Percentiles rank a stretch among this genome's conserved stretches.
Evolutionary conservation across 1,284 basidiomycete genomes (phyloP).

Genomic region (Schizophyllum commune): DNA sequence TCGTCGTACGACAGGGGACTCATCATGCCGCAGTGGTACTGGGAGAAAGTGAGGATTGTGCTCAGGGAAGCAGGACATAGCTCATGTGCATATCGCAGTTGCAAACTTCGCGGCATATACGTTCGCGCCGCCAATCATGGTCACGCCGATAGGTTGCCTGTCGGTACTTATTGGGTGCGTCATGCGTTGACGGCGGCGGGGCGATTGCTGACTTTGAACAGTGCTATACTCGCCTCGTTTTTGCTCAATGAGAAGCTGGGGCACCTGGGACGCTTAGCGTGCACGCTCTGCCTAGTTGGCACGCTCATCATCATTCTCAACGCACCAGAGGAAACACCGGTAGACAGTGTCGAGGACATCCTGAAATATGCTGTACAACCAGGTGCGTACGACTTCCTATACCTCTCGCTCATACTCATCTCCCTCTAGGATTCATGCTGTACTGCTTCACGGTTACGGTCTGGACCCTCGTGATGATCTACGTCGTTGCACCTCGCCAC

Average conservation of each 20-base stretch:
- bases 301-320: conserved; percentile 95
- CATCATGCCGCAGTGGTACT: conserved; percentile 58
- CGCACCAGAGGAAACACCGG: conserved; percentile 92
- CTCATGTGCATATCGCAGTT: conserved; percentile 40
- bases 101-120: conserved; percentile 99
- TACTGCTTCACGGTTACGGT: conserved; percentile 85
- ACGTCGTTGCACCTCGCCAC: conserved; percentile 78
- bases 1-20: conserved; percentile 6
- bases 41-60: conserved; percentile 65
- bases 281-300: conserved; percentile 86
- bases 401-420: not conserved
- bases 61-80: not conserved
- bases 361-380: conserved; percentile 85
- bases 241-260: conserved; percentile 92
- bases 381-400: conserved; percentile 43
- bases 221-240: conserved; percentile 90
- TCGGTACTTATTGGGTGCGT: conserved; percentile 95
- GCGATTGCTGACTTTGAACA: conserved; percentile 24
- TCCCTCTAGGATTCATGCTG: conserved; percentile 67
- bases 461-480: conserved; percentile 85
- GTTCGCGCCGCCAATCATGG: conserved; percentile 95
- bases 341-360: conserved; percentile 93
- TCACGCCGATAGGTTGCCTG: conserved; percentile 92
- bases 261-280: conserved; percentile 88
- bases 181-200: not conserved